These are phyloP conservation scores for Jasminum sambac DNA, from an alignment of 257 asterid genomes.

Conservation along the genomic window DNA sequence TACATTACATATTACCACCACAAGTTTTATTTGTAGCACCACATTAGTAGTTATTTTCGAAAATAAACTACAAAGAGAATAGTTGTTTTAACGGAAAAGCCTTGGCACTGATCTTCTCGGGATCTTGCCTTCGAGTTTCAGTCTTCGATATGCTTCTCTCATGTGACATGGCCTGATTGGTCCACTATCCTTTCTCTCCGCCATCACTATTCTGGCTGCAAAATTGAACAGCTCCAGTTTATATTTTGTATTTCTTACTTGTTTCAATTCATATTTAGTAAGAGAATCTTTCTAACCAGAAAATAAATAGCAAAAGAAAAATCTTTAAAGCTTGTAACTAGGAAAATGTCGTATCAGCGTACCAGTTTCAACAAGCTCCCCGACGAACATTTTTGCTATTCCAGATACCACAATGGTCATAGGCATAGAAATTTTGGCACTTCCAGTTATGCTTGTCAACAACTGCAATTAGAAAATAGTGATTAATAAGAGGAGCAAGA, in stretches of 20 bases:
- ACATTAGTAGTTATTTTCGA: too few species aligned
- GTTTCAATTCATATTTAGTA: not conserved
- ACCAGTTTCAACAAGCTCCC: slow-evolving; percentile 85
- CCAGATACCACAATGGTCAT: slow-evolving; percentile 87
- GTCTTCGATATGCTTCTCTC: slow-evolving; percentile 87
- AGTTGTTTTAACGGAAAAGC: slow-evolving; percentile 63
- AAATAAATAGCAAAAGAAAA: not conserved
- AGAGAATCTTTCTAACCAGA: not conserved
- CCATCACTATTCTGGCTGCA: slow-evolving; percentile 86
- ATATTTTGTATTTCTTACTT: not conserved
- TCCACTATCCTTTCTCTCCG: slow-evolving; percentile 75
- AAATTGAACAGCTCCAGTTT: slow-evolving; percentile 16
- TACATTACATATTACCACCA: too few species aligned
- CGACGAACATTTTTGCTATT: slow-evolving; percentile 88
- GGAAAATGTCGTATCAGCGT: not conserved
- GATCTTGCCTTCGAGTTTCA: slow-evolving; percentile 86
- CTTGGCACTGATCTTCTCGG: slow-evolving; percentile 83
- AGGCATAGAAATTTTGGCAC: slow-evolving; percentile 71
- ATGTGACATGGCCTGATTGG: slow-evolving; percentile 97
- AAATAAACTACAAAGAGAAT: too few species aligned
- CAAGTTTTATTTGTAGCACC: too few species aligned
- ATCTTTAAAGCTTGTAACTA: not conserved
- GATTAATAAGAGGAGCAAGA: not conserved
- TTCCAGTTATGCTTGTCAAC: slow-evolving; percentile 70
- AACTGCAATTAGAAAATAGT: slow-evolving; percentile 43